These are phyloP conservation scores for Eucalyptus microcorys DNA, from an alignment of 345 rosid genomes.

Conservation along the genomic window DNA sequence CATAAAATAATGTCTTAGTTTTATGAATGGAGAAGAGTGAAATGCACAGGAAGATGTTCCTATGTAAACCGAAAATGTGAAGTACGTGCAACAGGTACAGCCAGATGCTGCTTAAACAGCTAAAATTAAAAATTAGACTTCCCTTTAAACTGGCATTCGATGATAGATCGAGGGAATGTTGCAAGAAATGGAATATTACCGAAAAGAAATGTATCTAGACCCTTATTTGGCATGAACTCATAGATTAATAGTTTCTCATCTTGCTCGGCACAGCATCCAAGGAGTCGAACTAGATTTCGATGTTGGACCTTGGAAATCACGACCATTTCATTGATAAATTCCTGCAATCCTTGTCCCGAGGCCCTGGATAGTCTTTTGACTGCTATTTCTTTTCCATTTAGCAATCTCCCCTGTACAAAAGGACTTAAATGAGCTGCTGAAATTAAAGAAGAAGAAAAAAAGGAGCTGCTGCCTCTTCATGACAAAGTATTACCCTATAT, in stretches of 20 bases:
- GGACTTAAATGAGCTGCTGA: neutral
- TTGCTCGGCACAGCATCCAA: constrained; percentile 12
- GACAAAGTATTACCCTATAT: neutral
- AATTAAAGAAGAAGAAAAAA: neutral
- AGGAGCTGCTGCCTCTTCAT: neutral
- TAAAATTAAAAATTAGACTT: neutral
- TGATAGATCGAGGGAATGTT: neutral
- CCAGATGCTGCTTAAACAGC: neutral
- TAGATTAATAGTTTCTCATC: constrained; percentile 19
- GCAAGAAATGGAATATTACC: neutral
- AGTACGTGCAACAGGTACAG: neutral
- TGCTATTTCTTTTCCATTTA: constrained; percentile 17
- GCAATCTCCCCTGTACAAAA: constrained; percentile 1
- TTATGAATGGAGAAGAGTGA: neutral
- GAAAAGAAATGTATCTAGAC: constrained; percentile 15
- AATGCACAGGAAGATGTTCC: neutral
- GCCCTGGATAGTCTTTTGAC: constrained; percentile 20
- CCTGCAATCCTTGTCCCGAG: constrained; percentile 12
- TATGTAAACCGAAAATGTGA: neutral
- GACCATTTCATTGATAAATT: constrained; percentile 23
- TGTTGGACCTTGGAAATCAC: constrained; percentile 26
- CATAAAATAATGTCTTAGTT: neutral
- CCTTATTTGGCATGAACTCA: constrained; percentile 22
- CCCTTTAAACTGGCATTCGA: neutral
- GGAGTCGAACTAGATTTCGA: constrained; percentile 15